phyloP scores from a whole-genome alignment of 441 rosid genomes.

The Pelargonium australe region DNA sequence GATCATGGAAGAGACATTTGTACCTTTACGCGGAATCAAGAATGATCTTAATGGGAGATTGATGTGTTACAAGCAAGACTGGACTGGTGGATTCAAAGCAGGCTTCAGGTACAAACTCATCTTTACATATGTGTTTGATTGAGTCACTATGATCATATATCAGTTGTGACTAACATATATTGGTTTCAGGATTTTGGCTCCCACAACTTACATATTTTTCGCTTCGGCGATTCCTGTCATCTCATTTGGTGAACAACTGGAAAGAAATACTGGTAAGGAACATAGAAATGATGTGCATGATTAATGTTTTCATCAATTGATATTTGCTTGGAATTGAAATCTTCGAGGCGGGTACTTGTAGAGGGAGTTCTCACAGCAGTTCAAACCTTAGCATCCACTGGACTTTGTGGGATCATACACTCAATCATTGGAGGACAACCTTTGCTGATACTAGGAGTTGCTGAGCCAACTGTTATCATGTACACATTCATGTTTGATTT shows the following conservation, averaged over 20 bases:
- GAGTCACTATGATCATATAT: no score
- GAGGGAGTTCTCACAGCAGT: conserved; percentile 68
- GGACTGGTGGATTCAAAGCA: background rate
- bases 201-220: conserved; percentile 66
- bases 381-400: conserved; percentile 73
- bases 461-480: conserved; percentile 70
- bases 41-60: conserved; percentile 62
- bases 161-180: background rate
- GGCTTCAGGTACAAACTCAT: background rate
- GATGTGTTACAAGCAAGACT: conserved; percentile 19
- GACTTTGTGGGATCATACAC: conserved; percentile 63
- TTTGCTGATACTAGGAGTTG: conserved; percentile 69
- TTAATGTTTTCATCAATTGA: background rate
- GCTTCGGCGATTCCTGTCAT: conserved; percentile 71
- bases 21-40: conserved; percentile 68
- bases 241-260: conserved; percentile 66
- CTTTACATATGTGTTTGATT: no score
- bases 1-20: conserved; percentile 71
- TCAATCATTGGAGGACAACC: conserved; percentile 70
- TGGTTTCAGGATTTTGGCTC: background rate
- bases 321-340: background rate
- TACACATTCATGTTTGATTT: background rate
- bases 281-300: background rate
- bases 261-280: conserved; percentile 53
- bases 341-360: conserved; percentile 16